Percentiles rank a stretch among this genome's conserved stretches.
Conservation (phyloP, 2,329 filamentous ascomycete species). For the Myriosclerotinia duriaeana region DNA sequence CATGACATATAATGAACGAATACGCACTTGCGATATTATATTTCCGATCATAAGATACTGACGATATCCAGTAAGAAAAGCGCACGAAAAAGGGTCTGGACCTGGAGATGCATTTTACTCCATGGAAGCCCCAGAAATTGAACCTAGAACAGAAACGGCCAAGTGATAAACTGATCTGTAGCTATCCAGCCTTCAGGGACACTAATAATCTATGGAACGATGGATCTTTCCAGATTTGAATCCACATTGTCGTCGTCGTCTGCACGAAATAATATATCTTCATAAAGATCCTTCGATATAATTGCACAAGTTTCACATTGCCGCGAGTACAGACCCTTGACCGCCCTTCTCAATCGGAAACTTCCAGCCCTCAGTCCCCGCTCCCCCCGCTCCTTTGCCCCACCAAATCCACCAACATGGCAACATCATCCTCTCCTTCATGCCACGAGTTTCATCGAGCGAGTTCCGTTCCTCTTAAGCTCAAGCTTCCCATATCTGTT, state of each 20-base stretch:
- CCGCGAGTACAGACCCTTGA: neutral
- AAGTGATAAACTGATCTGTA: neutral
- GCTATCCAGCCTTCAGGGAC: too few species aligned
- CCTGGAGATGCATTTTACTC: neutral
- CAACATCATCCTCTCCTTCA: too few species aligned
- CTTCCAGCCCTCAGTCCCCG: neutral
- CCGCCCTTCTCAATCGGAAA: conserved; percentile 9
- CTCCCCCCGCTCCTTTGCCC: neutral
- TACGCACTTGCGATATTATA: neutral
- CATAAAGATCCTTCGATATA: neutral
- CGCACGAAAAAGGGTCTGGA: neutral
- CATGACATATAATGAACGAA: neutral
- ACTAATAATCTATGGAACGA: too few species aligned
- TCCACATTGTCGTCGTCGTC: too few species aligned
- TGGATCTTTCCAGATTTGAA: too few species aligned
- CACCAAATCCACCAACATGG: conserved; percentile 1
- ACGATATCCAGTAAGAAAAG: neutral
- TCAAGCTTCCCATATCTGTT: conserved; percentile 7
- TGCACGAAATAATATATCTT: too few species aligned
- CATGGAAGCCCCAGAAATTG: neutral
- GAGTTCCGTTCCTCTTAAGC: neutral
- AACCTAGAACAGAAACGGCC: neutral
- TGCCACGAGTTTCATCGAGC: conserved; percentile 17
- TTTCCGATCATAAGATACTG: neutral
- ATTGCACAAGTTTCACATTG: neutral